Evolutionary conservation across 805 yeast species (phyloP), one percentile per base, ranked within the genome.

Genomic region (Myxozyma kluyveri): DNA sequence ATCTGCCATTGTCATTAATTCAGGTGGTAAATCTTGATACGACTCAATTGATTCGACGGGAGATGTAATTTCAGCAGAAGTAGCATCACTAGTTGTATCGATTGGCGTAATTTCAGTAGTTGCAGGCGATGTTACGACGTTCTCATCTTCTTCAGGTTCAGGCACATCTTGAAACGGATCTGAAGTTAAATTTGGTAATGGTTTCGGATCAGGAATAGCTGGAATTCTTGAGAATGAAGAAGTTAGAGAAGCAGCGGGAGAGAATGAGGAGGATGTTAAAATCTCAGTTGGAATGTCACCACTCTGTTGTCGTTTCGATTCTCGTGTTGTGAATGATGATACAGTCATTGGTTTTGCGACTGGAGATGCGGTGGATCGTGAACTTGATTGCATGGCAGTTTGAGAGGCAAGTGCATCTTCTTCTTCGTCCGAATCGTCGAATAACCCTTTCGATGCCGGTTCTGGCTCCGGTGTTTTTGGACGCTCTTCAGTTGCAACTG

Each of bases 141-240:
- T 9, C 33, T 29, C 33, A 9, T 9, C 33, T 14, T 29, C 33
- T 14, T 29, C 14, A 9, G 33, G 33, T 14, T 29, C 33, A 9
- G 33, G 33, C 33, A 29, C 33, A 14, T 29, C 33, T 14, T 29
- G 33, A 14, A 29, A 29, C 14, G 33, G 33, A 29, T 29, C 33
- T 14, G 14, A 29, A 29, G 9, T 14, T 9, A 29, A 29, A 14
- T 29, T 29, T 14, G 33, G 33, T 2, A 42, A 27, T 18, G 42
- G 24, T n/a, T 47, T 42, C 21, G 42, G 43, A 47, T 47, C 55
- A n/a, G 55, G 46, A 12, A 32, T 35, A 4, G 48, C 33, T 18
- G 53, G 56, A 23, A 55, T 43, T 24, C 53, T 32, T 5, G 57
- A 56, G 40, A 55, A 55, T n/a, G 59, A 48, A 12, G 50, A 40